Base-by-base conservation (phyloP, 2,329 filamentous ascomycete species). In the Geosmithia morbida region DNA sequence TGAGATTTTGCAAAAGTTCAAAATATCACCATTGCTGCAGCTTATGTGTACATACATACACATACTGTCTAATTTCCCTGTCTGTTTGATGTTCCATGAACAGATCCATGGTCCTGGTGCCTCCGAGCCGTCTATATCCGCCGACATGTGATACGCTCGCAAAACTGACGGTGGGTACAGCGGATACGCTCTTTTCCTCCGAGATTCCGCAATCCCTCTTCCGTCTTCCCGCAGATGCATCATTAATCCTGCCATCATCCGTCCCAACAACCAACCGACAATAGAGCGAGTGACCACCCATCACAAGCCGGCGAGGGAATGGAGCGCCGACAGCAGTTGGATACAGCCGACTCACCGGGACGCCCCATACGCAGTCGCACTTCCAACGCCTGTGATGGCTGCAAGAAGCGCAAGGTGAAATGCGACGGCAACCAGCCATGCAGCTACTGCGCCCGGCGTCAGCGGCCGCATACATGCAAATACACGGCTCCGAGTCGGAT, bases 391-490 rank as follows among this genome's bases (percentile, higher is more conserved):
- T 76, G 73, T 57, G 71, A 75, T 51, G 65, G 66, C 2, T 76
- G 72, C 61, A 76, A 76, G 53, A 63, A 67, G 11, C 66, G 71
- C 48, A 76, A 75, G 63, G 69, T 75, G 41, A 75, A 73, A 58
- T 77, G 73, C 55, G 72, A 75, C 51, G 73, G 73, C 1, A 64
- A 64, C n/a, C 53, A 64, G n/a, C 73, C 73, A 1, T 77, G 73
- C 55, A 62, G 63, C 40, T 74, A 74, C 53, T 77, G 73, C 51
- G 61, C 62, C 11, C 59, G 65, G 1, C 64, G 70, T 1, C 66
- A 65, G 49, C 64, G 66, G 19, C 61, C 66, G 7, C 59, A 67
- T 8, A 51, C 61, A 4, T 76, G 73, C 49, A 67, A 62, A 46
- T 76, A 74, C 51, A 72, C 71, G 13, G 63, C 68, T 3, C 66